Evolutionary conservation across 1,284 basidiomycete genomes (phyloP).

Genomic region (Microstroma glucosiphilum): DNA sequence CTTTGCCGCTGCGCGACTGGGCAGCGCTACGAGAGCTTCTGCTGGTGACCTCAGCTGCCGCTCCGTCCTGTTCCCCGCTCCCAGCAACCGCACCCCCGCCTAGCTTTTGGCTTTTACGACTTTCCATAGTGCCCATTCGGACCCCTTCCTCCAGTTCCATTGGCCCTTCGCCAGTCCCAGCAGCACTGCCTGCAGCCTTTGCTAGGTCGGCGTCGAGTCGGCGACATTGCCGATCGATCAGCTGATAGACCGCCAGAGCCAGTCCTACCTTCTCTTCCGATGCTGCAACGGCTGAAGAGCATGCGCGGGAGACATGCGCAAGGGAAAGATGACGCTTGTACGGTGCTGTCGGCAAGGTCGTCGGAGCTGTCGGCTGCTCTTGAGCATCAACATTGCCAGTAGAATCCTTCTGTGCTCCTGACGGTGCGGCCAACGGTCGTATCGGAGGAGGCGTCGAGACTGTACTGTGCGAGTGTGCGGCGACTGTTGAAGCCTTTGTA

Average conservation of each 20-base stretch:
- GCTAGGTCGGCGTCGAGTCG: slow-evolving; percentile 54
- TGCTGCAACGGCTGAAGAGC: background rate
- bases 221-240: slow-evolving; percentile 56
- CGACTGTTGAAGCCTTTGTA: no score
- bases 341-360: slow-evolving; percentile 16
- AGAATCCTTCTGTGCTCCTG: no score
- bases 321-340: slow-evolving; percentile 1
- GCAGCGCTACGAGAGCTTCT: background rate
- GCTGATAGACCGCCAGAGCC: slow-evolving; percentile 55
- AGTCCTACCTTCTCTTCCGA: slow-evolving; percentile 56
- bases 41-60: background rate
- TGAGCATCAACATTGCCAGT: no score
- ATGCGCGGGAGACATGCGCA: background rate
- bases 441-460: no score
- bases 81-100: background rate
- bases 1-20: no score
- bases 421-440: no score
- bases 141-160: background rate
- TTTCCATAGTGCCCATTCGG: background rate
- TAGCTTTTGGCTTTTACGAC: background rate
- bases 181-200: background rate
- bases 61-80: background rate
- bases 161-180: background rate
- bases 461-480: no score
- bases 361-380: slow-evolving; percentile 7